Evolutionary conservation across 2,329 filamentous ascomycete genomes (phyloP), one percentile per base, ranked within the genome.

Genomic region (Daldinia sp.): DNA sequence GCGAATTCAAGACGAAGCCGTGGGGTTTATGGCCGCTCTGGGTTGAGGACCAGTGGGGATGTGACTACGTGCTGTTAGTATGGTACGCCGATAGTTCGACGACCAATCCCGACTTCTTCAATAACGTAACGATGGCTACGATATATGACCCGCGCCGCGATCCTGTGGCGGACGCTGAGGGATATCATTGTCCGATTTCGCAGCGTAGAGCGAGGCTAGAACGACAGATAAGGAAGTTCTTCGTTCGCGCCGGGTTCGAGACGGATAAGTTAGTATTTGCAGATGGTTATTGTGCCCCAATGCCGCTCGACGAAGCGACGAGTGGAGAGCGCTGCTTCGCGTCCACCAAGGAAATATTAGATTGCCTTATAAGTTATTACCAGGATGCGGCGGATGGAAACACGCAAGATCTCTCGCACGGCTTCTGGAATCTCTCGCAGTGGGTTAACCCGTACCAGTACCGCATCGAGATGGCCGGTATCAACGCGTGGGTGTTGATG

Each of bases 241-340:
- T 73, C 23, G 0, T 7, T 0, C 33, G 18, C 1, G 73, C 61
- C 6, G 68, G 69, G 3, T 71, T 67, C 39, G 15, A 73, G 3
- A 12, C 41, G 9, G 2, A 20, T 5, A 7, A 23, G 7, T 4
- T 26, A 0, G 15, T 1, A 26, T 18, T 33, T 23, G 54, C 0
- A 26, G 13, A 18, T 2, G 15, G 23, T 12, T n/a, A 18, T 3
- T 1, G 4, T 42, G 59, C 33, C 20, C 74, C 75, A 1, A 77
- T 76, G 75, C 62, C 62, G 2, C 18, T 63, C 3, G n/a, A 54
- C 6, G 75, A 77, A 57, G 6, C 26, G 9, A 63, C 74, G 28
- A 75, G 74, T 13, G 76, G 72, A n/a, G 76, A 77, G 63, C 75
- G 76, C 15, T 72, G 71, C 48, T 77, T 73, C 48, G 65, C 68